phyloP scores from a whole-genome alignment of 331 rosid genomes.

The Malus hybrid region DNA sequence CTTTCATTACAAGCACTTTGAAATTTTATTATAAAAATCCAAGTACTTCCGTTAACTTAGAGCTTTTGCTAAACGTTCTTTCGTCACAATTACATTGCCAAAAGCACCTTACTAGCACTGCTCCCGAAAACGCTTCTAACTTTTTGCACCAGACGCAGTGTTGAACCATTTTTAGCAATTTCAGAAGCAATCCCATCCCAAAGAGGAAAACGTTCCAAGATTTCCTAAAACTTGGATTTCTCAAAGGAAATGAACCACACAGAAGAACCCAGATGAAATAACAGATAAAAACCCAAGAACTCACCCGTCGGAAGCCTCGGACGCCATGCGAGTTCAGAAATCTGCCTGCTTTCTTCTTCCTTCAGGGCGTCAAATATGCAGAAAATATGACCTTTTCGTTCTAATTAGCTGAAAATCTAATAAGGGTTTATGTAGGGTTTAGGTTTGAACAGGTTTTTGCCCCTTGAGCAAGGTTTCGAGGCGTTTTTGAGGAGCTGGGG shows the following conservation, averaged over 20 bases:
- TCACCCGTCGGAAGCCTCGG: constrained; percentile 5
- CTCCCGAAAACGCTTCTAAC: too few relatives aligned
- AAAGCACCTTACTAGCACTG: too few relatives aligned
- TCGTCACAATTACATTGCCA: too few relatives aligned
- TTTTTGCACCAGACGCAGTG: too few relatives aligned
- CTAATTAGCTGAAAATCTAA: neutral
- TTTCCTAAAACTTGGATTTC: neutral
- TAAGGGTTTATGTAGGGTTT: neutral
- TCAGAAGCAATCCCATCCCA: too few relatives aligned
- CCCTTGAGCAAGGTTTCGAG: neutral
- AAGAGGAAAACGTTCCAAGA: neutral
- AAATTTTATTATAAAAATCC: too few relatives aligned
- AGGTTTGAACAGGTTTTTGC: neutral
- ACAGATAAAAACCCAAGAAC: neutral
- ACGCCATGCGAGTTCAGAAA: neutral
- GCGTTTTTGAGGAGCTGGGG: neutral
- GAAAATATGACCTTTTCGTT: neutral
- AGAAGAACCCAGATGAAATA: neutral
- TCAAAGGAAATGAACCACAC: neutral
- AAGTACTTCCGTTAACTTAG: too few relatives aligned
- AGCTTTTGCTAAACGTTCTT: too few relatives aligned
- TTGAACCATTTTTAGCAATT: too few relatives aligned
- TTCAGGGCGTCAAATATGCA: neutral
- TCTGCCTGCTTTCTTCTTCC: neutral
- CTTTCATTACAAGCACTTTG: too few relatives aligned